Percentiles rank a stretch among this genome's conserved stretches.
Evolutionary conservation across 2,329 filamentous ascomycete species (phyloP).

Genomic region (Ophiostoma montium): DNA sequence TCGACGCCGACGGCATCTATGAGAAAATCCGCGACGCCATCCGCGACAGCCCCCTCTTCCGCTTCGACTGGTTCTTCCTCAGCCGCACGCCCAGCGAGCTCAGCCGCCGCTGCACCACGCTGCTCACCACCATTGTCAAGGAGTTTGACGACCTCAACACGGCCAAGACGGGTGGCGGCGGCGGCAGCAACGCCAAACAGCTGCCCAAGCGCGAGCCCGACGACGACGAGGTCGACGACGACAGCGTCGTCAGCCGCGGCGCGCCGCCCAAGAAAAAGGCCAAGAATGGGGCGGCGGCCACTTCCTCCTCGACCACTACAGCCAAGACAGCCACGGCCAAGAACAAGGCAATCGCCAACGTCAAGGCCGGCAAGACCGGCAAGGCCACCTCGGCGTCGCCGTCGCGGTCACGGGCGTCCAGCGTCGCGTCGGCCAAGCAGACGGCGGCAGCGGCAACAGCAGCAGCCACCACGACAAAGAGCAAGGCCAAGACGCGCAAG

Average conservation of each 20-base stretch:
- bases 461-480: background rate
- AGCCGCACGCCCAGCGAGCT: slow-evolving; percentile 89
- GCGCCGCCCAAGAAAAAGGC: slow-evolving; percentile 91
- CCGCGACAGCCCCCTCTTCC: slow-evolving; percentile 82
- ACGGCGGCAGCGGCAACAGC: slow-evolving; percentile 13
- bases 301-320: background rate
- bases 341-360: slow-evolving; percentile 87
- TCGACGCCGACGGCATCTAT: slow-evolving; percentile 81
- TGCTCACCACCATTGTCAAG: slow-evolving; percentile 85
- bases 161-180: slow-evolving; percentile 37
- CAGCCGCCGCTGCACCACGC: slow-evolving; percentile 78
- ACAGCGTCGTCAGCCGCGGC: slow-evolving; percentile 64
- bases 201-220: slow-evolving; percentile 60
- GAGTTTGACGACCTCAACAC: slow-evolving; percentile 67
- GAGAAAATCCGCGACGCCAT: slow-evolving; percentile 97
- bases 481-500: slow-evolving; percentile 9
- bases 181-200: slow-evolving; percentile 31
- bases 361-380: slow-evolving; percentile 60
- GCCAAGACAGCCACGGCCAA: slow-evolving; percentile 23
- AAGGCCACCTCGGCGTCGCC: slow-evolving; percentile 62
- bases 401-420: slow-evolving; percentile 71
- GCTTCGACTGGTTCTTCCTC: slow-evolving; percentile 99
- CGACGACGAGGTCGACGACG: slow-evolving; percentile 75
- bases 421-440: slow-evolving; percentile 65
- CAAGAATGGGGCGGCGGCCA: too few species aligned